Percentiles rank a stretch among this genome's conserved stretches.
These are phyloP conservation scores for Misopates orontium DNA, from an alignment of 257 asterid species.

Conservation along the genomic window DNA sequence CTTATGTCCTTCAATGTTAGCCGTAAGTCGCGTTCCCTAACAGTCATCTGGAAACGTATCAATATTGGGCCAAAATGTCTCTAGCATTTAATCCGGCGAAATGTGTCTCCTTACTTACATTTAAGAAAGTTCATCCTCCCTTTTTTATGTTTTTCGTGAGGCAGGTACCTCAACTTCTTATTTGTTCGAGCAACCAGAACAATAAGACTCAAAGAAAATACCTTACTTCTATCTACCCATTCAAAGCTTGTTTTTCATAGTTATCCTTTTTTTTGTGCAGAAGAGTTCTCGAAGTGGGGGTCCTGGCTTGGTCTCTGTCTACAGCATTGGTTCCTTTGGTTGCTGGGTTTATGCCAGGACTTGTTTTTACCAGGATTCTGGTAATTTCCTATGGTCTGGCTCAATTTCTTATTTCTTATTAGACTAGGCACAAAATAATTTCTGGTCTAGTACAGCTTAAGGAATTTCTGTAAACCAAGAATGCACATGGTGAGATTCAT, in stretches of 20 bases:
- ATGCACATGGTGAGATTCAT: conserved; percentile 9
- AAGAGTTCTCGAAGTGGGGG: conserved; percentile 84
- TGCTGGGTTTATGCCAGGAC: conserved; percentile 94
- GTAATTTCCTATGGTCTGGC: conserved; percentile 39
- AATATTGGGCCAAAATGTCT: no score
- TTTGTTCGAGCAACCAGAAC: conserved; percentile 1
- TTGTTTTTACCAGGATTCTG: conserved; percentile 77
- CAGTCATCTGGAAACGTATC: no score
- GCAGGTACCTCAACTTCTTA: conserved; percentile 1
- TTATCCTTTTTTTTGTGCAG: conserved; percentile 48
- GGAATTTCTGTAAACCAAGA: conserved; percentile 9
- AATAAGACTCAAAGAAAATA: conserved; percentile 9
- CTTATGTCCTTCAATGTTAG: no score
- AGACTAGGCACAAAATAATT: conserved; percentile 1
- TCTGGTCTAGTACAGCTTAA: background rate
- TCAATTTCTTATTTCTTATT: background rate
- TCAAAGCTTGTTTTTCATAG: conserved; percentile 16
- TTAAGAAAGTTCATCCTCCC: conserved; percentile 5
- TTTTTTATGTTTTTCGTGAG: conserved; percentile 24
- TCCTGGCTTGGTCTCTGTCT: conserved; percentile 86
- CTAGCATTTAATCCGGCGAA: no score
- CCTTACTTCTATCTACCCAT: background rate
- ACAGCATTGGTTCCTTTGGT: conserved; percentile 80
- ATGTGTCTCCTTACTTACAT: background rate
- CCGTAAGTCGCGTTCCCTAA: no score